These are phyloP conservation scores for Kluyveromyces siamensis DNA, from an alignment of 805 yeast genomes.

Conservation along the genomic window DNA sequence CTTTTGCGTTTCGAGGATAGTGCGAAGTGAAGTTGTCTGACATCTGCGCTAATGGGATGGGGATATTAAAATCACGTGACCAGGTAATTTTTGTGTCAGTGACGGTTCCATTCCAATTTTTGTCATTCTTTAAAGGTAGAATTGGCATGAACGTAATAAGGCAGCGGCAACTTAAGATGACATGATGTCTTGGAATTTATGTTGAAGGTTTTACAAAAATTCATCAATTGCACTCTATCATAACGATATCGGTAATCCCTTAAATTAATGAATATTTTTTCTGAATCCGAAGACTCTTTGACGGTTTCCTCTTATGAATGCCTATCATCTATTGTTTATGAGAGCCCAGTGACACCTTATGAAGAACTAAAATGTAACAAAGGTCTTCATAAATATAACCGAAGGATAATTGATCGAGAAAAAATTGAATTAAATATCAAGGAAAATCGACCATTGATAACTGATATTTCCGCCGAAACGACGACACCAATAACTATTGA, in stretches of 20 bases:
- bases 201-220: too few relatives aligned
- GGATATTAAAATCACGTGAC: background rate
- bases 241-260: too few relatives aligned
- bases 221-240: too few relatives aligned
- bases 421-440: too few relatives aligned
- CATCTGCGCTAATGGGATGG: too few relatives aligned
- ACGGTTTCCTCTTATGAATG: background rate
- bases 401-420: background rate
- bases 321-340: background rate
- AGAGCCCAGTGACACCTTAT: background rate
- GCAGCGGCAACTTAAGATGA: too few relatives aligned
- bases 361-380: background rate
- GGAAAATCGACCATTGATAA: background rate
- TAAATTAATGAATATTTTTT: background rate
- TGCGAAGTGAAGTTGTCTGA: too few relatives aligned
- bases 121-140: too few relatives aligned
- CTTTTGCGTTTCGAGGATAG: too few relatives aligned
- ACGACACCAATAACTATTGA: conserved; percentile 1
- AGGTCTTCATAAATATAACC: background rate
- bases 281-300: background rate
- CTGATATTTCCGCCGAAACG: background rate
- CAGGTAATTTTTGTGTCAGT: background rate
- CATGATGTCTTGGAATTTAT: too few relatives aligned
- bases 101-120: background rate
- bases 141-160: too few relatives aligned